A percentile compares a stretch with the other conserved stretches of the same genome.
Evolutionary conservation across 768 basidiomycete species (phyloP).

Genomic region (Russula foetens): DNA sequence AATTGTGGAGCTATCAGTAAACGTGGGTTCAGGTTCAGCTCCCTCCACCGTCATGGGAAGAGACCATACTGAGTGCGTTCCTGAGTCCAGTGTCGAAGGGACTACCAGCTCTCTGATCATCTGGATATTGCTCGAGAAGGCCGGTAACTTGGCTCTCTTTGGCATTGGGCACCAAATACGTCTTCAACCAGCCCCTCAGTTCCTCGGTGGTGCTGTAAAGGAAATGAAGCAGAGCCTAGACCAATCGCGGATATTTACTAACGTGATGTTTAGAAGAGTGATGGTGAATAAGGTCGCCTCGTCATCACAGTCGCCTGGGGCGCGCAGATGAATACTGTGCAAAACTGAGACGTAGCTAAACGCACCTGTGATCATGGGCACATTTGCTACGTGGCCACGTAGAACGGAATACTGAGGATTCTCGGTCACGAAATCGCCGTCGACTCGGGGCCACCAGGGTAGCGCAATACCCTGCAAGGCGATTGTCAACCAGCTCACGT

Average conservation of each 20-base stretch:
- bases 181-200: conserved; percentile 9
- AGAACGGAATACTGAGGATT: conserved; percentile 20
- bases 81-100: conserved; percentile 18
- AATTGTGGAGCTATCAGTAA: conserved; percentile 10
- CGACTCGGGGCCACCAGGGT: conserved; percentile 24
- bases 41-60: neutral
- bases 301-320: conserved; percentile 44
- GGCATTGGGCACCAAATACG: conserved; percentile 23
- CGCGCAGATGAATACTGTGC: neutral
- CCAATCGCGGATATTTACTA: neutral
- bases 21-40: neutral
- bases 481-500: neutral
- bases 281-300: conserved; percentile 43
- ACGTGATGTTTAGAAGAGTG: conserved; percentile 26
- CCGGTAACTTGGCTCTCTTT: conserved; percentile 12
- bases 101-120: conserved; percentile 10
- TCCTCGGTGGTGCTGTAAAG: neutral
- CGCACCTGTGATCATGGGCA: conserved; percentile 21
- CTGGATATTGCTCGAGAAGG: conserved; percentile 22
- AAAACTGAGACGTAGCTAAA: neutral
- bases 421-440: conserved; percentile 23
- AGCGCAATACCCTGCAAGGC: conserved; percentile 21
- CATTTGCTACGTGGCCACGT: conserved; percentile 19
- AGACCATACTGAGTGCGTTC: conserved; percentile 25
- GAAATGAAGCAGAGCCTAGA: neutral